These are phyloP conservation scores for Gynandropsis gynandra DNA, from an alignment of 345 rosid genomes.

Conservation along the genomic window DNA sequence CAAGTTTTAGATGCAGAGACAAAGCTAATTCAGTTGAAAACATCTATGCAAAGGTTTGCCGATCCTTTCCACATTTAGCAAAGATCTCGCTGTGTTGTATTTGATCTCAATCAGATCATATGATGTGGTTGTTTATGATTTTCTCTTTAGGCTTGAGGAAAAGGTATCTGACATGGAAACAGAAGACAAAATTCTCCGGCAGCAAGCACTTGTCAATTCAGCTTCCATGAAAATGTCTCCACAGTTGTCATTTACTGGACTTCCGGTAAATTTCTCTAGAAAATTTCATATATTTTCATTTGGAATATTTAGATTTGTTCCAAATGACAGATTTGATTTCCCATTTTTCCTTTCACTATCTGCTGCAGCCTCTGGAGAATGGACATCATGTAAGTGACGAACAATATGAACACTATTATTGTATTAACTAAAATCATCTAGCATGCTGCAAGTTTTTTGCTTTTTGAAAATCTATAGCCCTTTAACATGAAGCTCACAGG, in stretches of 20 bases:
- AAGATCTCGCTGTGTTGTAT: not conserved
- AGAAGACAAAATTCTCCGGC: conserved; percentile 64
- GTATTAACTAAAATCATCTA: conserved; percentile 10
- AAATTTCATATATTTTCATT: conserved; percentile 8
- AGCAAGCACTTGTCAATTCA: conserved; percentile 47
- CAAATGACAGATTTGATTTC: conserved; percentile 16
- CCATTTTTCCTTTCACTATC: conserved; percentile 10
- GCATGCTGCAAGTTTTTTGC: conserved; percentile 12
- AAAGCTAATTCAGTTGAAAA: conserved; percentile 80
- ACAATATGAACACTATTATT: conserved; percentile 16
- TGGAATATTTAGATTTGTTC: not conserved
- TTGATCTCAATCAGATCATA: conserved; percentile 11
- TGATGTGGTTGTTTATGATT: conserved; percentile 7
- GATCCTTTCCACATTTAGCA: not conserved
- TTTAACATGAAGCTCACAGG: conserved; percentile 35
- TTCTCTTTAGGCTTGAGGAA: conserved; percentile 64
- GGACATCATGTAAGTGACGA: conserved; percentile 55
- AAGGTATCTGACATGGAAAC: conserved; percentile 75
- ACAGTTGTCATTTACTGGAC: conserved; percentile 39
- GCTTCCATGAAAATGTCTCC: conserved; percentile 51
- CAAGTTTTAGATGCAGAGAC: conserved; percentile 75
- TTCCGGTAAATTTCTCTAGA: conserved; percentile 33
- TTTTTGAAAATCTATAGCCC: conserved; percentile 6
- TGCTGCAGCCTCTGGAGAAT: conserved; percentile 62
- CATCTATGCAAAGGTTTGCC: conserved; percentile 65